A percentile compares a stretch with the other conserved stretches of the same genome.
These are phyloP conservation scores for Leccinum subrobustum DNA, from an alignment of 1,284 basidiomycete genomes.

Conservation along the genomic window DNA sequence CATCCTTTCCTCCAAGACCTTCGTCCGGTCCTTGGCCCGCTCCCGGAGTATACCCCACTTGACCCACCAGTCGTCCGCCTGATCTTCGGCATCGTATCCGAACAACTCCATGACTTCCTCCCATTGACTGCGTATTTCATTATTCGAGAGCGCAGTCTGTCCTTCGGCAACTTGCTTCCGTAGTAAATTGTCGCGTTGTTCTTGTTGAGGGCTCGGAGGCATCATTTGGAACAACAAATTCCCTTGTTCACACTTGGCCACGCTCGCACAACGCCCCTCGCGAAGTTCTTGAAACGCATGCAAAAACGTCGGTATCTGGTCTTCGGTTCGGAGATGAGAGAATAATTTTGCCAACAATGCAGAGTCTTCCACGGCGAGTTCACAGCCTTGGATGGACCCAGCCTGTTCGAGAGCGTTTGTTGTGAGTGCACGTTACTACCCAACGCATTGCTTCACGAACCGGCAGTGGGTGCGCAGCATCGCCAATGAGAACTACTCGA, in stretches of 20 bases:
- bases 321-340: conserved; percentile 46
- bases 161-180: conserved; percentile 40
- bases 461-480: conserved; percentile 53
- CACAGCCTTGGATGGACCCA: conserved; percentile 49
- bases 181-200: conserved; percentile 44
- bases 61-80: conserved; percentile 43
- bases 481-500: conserved; percentile 47
- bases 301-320: conserved; percentile 52
- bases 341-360: conserved; percentile 58
- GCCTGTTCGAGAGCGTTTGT: conserved; percentile 35
- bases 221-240: conserved; percentile 41
- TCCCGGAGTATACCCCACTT: conserved; percentile 38
- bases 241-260: conserved; percentile 37
- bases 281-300: conserved; percentile 53
- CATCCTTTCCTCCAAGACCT: conserved; percentile 20
- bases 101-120: conserved; percentile 41
- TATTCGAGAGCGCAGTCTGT: conserved; percentile 33
- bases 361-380: conserved; percentile 55
- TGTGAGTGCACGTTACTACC: background rate
- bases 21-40: conserved; percentile 23
- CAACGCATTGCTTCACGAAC: conserved; percentile 32
- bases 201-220: conserved; percentile 39
- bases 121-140: conserved; percentile 36
- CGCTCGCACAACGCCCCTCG: conserved; percentile 40
- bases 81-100: conserved; percentile 44